Percentiles rank a stretch among this genome's conserved stretches.
phyloP scores from a whole-genome alignment of 2,329 filamentous ascomycete genomes.

The Pseudocercospora pini-densiflorae region DNA sequence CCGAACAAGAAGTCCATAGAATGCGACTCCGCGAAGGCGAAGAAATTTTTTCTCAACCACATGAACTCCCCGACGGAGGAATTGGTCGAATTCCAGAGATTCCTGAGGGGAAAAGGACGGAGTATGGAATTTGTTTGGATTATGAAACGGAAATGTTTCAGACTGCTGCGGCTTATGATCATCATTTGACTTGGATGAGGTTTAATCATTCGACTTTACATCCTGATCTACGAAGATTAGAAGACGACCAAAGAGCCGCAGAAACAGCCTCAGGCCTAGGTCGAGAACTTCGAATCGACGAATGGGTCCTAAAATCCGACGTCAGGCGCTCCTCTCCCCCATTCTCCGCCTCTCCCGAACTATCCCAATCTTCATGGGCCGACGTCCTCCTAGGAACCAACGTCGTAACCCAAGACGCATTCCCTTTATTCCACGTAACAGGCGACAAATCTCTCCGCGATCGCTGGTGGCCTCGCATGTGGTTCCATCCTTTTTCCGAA shows the following conservation, averaged over 20 bases:
- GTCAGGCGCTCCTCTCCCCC: conserved; percentile 21
- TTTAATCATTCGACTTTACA: conserved; percentile 28
- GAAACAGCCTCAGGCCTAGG: conserved; percentile 11
- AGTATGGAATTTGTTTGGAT: conserved; percentile 32
- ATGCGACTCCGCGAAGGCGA: conserved; percentile 17
- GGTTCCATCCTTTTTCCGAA: conserved; percentile 30
- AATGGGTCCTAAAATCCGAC: conserved; percentile 22
- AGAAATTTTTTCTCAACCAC: conserved; percentile 10
- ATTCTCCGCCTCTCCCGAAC: conserved; percentile 13
- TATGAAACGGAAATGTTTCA: conserved; percentile 34
- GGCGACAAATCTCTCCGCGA: conserved; percentile 29
- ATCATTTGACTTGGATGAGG: conserved; percentile 30
- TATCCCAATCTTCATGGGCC: conserved; percentile 19
- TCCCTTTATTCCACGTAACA: conserved; percentile 31
- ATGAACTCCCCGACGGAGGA: conserved; percentile 5
- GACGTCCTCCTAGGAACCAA: conserved; percentile 31
- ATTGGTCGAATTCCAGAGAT: conserved; percentile 25
- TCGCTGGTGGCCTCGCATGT: conserved; percentile 33
- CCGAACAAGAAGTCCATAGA: conserved; percentile 56
- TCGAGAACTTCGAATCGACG: conserved; percentile 22
- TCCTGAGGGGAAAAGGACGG: conserved; percentile 23
- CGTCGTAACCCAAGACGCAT: conserved; percentile 23
- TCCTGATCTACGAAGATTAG: conserved; percentile 2
- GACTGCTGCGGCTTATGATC: conserved; percentile 27
- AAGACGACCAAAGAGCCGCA: background rate